These are phyloP conservation scores for Tetrahymena malaccensis DNA, from an alignment of 73 alveolate species.

Conservation along the genomic window DNA sequence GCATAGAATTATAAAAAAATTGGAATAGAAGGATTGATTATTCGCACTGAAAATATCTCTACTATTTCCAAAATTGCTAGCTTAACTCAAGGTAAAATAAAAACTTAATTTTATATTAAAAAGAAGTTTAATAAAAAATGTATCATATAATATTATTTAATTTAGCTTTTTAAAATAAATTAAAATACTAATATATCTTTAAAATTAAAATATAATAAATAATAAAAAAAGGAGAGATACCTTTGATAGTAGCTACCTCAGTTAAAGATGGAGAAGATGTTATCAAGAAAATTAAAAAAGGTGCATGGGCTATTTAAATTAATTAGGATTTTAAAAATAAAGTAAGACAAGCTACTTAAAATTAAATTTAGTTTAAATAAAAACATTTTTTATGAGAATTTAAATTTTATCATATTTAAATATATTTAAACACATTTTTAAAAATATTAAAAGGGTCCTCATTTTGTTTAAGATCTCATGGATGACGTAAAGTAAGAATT, in stretches of 20 bases:
- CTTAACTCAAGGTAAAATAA: neutral
- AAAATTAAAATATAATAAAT: too few species aligned
- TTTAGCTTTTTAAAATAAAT: too few species aligned
- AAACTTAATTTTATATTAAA: neutral
- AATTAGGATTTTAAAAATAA: neutral
- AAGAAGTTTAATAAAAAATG: too few species aligned
- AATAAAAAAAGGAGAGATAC: neutral
- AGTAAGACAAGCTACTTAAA: neutral
- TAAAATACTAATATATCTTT: too few species aligned
- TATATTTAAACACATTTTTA: too few species aligned
- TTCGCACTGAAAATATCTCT: neutral
- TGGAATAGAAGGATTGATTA: neutral
- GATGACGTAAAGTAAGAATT: neutral
- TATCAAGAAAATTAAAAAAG: neutral
- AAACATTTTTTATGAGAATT: neutral
- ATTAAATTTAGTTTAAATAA: neutral
- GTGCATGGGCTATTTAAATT: neutral
- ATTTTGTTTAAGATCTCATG: neutral
- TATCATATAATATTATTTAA: too few species aligned
- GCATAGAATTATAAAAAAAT: neutral
- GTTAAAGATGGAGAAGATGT: neutral
- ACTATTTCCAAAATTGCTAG: neutral
- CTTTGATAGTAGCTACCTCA: neutral
- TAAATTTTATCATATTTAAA: too few species aligned
- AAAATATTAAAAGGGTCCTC: neutral